These are phyloP conservation scores for Schizosaccharomyces japonicus DNA, from an alignment of 805 yeast genomes.

Conservation along the genomic window DNA sequence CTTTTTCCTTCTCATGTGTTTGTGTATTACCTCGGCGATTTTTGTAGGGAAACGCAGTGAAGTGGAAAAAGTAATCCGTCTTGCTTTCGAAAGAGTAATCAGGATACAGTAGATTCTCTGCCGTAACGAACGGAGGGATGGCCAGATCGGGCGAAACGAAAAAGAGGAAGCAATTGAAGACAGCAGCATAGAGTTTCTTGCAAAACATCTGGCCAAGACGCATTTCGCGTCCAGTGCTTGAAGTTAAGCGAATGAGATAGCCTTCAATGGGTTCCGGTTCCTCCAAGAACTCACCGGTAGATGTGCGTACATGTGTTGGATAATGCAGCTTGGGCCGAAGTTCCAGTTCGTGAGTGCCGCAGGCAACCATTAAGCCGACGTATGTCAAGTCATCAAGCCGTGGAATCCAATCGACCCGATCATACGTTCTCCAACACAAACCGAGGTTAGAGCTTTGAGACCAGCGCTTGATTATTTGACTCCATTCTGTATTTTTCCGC, in stretches of 20 bases:
- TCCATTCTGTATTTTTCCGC: constrained; percentile 8
- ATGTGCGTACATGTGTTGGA: constrained; percentile 12
- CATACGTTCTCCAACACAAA: constrained; percentile 42
- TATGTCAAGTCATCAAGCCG: neutral
- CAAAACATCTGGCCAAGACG: constrained; percentile 22
- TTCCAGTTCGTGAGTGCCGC: constrained; percentile 34
- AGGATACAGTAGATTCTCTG: neutral
- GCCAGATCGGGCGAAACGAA: constrained; percentile 13
- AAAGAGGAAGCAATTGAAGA: constrained; percentile 38
- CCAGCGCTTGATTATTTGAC: constrained; percentile 11
- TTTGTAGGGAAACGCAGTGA: neutral
- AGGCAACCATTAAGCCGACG: constrained; percentile 16
- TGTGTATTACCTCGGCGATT: neutral
- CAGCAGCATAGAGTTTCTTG: constrained; percentile 36
- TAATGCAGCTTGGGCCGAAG: constrained; percentile 21
- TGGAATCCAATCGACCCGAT: constrained; percentile 45
- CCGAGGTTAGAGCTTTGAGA: constrained; percentile 19
- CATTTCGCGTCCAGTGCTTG: constrained; percentile 23
- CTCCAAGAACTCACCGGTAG: constrained; percentile 9
- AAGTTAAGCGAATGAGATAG: constrained; percentile 34
- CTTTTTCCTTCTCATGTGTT: neutral
- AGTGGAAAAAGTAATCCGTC: neutral
- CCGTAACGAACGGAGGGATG: neutral
- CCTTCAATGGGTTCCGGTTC: constrained; percentile 75
- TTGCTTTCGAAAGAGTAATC: neutral